phyloP scores from a whole-genome alignment of 2,329 filamentous ascomycete species.

The Aspergillus costaricaensis region DNA sequence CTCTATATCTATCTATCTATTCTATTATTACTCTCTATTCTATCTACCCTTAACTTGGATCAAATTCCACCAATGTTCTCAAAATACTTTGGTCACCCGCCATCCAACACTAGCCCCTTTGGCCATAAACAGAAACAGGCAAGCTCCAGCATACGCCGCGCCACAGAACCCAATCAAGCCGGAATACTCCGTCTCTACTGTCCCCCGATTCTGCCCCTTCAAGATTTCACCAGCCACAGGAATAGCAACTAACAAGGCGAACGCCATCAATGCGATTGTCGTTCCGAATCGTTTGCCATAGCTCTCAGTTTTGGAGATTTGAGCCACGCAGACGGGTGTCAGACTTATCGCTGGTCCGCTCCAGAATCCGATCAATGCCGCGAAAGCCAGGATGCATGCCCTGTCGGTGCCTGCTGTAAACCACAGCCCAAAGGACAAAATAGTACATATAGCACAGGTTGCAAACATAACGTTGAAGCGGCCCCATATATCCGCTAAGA shows the following conservation, averaged over 20 bases:
- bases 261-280: conserved; percentile 18
- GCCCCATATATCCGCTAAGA: conserved; percentile 27
- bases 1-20: not conserved
- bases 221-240: conserved; percentile 28
- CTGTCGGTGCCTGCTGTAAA: conserved; percentile 14
- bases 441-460: conserved; percentile 20
- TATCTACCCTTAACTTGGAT: too few species aligned
- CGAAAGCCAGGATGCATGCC: conserved; percentile 27
- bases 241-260: conserved; percentile 24
- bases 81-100: not conserved
- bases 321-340: conserved; percentile 32
- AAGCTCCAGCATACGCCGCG: conserved; percentile 31
- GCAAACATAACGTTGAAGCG: conserved; percentile 31
- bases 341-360: conserved; percentile 30
- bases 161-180: conserved; percentile 22
- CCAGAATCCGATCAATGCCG: conserved; percentile 26
- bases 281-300: conserved; percentile 30
- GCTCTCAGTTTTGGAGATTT: conserved; percentile 31
- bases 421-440: conserved; percentile 30
- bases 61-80: not conserved
- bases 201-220: conserved; percentile 15
- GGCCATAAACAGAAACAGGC: conserved; percentile 2
- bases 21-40: too few species aligned
- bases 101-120: conserved; percentile 6
- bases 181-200: conserved; percentile 12